Percentiles rank a stretch among this genome's conserved stretches.
Conservation (phyloP, 2,329 filamentous ascomycete genomes). For the Zalaria obscura region DNA sequence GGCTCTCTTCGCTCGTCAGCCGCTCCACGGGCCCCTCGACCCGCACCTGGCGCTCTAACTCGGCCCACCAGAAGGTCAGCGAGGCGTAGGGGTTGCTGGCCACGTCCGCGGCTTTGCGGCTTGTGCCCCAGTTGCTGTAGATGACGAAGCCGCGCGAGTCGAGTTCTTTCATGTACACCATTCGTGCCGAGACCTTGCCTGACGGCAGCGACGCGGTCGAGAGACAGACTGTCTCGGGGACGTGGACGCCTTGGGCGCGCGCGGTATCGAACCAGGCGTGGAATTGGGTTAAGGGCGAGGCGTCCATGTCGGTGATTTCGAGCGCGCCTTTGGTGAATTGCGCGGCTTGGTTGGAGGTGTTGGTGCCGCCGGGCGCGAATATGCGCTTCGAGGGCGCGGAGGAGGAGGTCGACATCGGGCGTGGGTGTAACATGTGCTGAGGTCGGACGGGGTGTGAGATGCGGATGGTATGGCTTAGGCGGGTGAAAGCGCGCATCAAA, state of each 20-base stretch:
- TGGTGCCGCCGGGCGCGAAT: constrained; percentile 49
- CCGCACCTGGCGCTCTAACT: constrained; percentile 75
- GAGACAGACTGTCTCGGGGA: constrained; percentile 80
- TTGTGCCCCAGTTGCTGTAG: constrained; percentile 85
- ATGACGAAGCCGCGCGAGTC: constrained; percentile 74
- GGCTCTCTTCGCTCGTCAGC: constrained; percentile 55
- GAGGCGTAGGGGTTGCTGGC: constrained; percentile 61
- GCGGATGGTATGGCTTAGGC: too few species aligned
- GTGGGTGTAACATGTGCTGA: neutral
- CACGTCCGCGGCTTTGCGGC: constrained; percentile 53
- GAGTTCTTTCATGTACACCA: constrained; percentile 93
- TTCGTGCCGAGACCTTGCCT: constrained; percentile 69
- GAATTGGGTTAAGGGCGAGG: constrained; percentile 69
- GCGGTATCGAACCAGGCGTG: constrained; percentile 76
- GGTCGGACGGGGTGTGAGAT: too few species aligned
- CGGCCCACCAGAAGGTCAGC: constrained; percentile 83
- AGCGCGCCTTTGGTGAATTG: constrained; percentile 62
- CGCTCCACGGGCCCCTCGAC: constrained; percentile 67
- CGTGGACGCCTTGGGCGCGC: constrained; percentile 44
- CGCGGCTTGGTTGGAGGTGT: constrained; percentile 49
- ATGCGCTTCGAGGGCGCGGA: constrained; percentile 22
- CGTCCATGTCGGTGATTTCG: constrained; percentile 42
- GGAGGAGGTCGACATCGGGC: neutral
- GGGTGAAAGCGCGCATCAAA: too few species aligned
- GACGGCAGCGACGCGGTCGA: constrained; percentile 73